Conservation (phyloP, 768 basidiomycete species). For the Exsudoporus frostii region DNA sequence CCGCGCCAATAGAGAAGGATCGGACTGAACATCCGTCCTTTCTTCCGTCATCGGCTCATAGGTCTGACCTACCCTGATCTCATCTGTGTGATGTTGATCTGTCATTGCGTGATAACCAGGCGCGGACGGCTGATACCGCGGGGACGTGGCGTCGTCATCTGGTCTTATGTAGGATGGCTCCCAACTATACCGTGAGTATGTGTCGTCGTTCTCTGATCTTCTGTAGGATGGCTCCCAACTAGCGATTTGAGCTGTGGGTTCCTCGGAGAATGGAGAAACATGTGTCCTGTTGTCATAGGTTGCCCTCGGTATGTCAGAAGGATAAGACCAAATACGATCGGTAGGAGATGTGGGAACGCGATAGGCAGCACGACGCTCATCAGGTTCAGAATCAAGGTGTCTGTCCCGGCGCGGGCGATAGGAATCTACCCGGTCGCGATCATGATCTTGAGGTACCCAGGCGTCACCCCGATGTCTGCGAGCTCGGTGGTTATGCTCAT, state of each 20-base stretch:
- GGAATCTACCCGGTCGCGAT: conserved; percentile 1
- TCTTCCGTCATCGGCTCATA: conserved; percentile 16
- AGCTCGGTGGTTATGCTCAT: conserved; percentile 17
- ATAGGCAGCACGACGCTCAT: conserved; percentile 10
- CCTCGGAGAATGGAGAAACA: background rate
- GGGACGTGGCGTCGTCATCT: conserved; percentile 14
- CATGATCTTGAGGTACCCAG: conserved; percentile 15
- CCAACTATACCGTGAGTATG: conserved; percentile 8
- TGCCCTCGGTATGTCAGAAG: conserved; percentile 4
- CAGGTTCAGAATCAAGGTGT: conserved; percentile 9
- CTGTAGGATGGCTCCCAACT: conserved; percentile 11
- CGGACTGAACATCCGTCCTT: conserved; percentile 9
- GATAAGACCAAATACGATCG: conserved; percentile 5
- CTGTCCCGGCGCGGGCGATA: conserved; percentile 12
- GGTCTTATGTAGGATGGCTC: conserved; percentile 11
- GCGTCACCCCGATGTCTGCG: conserved; percentile 25
- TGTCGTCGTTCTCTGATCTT: conserved; percentile 15
- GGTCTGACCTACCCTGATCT: conserved; percentile 3
- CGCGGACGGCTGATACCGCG: conserved; percentile 4
- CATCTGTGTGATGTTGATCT: conserved; percentile 6
- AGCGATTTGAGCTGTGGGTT: background rate
- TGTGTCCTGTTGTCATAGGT: conserved; percentile 7
- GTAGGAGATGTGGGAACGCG: conserved; percentile 4
- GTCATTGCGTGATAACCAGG: background rate
- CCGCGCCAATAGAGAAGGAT: conserved; percentile 24